A percentile compares a stretch with the other conserved stretches of the same genome.
phyloP scores from a whole-genome alignment of 148 eudicot genomes.

The Rhododendron vialii region DNA sequence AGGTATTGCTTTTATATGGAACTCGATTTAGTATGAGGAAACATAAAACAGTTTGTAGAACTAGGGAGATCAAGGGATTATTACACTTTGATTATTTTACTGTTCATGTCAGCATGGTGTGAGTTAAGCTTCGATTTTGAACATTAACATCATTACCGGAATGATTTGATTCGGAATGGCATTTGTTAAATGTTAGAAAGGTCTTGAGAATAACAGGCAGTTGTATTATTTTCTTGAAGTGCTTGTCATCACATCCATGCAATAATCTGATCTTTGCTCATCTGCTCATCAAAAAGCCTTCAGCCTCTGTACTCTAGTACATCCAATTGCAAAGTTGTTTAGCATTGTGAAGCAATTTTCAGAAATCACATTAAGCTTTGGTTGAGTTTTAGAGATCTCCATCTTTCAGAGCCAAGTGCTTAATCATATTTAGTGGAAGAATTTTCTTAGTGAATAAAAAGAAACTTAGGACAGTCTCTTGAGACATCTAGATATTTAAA shows the following conservation, averaged over 20 bases:
- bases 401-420: not conserved
- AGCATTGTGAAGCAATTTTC: not conserved
- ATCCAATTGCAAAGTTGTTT: not conserved
- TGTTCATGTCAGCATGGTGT: not conserved
- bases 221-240: not conserved
- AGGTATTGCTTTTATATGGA: not conserved
- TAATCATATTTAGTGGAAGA: not conserved
- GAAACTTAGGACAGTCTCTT: conserved; percentile 3
- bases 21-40: not conserved
- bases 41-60: not conserved
- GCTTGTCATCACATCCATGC: not conserved
- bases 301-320: not conserved
- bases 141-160: not conserved
- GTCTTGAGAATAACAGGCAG: not conserved
- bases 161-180: not conserved
- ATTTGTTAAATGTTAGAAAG: not conserved
- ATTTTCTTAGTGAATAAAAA: not conserved
- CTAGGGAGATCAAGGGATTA: not conserved
- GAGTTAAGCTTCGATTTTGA: not conserved
- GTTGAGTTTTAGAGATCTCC: not conserved
- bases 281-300: not conserved
- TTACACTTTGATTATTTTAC: not conserved
- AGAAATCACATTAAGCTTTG: not conserved
- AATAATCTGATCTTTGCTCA: not conserved
- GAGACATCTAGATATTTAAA: not conserved